Conservation (phyloP, 768 basidiomycete species). For the Leccinum imitatum region DNA sequence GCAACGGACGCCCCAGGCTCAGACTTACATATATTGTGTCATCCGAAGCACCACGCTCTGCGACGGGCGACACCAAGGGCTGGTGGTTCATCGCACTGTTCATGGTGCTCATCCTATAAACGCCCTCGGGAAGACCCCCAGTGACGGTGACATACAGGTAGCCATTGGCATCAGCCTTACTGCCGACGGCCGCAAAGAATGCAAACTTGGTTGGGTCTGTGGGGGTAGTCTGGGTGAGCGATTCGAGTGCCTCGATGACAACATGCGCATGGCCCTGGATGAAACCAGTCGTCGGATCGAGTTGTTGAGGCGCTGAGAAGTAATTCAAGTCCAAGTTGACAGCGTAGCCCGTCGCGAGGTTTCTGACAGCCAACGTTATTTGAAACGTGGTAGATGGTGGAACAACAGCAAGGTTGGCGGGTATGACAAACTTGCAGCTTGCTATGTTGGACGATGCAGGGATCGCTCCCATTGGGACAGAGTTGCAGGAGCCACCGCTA, state of each 20-base stretch:
- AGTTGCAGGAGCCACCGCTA: constrained; percentile 55
- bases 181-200: constrained; percentile 59
- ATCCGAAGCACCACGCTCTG: constrained; percentile 42
- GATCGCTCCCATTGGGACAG: constrained; percentile 62
- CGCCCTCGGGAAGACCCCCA: constrained; percentile 53
- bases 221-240: constrained; percentile 48
- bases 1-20: background rate
- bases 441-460: constrained; percentile 51
- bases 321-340: constrained; percentile 54
- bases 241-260: constrained; percentile 52
- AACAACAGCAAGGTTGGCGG: constrained; percentile 44
- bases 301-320: constrained; percentile 54
- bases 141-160: constrained; percentile 46
- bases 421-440: constrained; percentile 49
- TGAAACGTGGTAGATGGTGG: constrained; percentile 52
- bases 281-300: constrained; percentile 43
- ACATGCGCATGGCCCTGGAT: constrained; percentile 65
- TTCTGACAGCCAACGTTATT: constrained; percentile 46
- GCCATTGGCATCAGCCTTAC: constrained; percentile 41
- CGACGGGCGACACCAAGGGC: constrained; percentile 33
- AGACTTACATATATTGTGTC: constrained; percentile 40
- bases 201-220: constrained; percentile 52
- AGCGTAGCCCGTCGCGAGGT: constrained; percentile 55
- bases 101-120: constrained; percentile 46
- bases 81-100: constrained; percentile 51